These are phyloP conservation scores for Tremella yokohamensis DNA, from an alignment of 768 basidiomycete genomes.

Conservation along the genomic window DNA sequence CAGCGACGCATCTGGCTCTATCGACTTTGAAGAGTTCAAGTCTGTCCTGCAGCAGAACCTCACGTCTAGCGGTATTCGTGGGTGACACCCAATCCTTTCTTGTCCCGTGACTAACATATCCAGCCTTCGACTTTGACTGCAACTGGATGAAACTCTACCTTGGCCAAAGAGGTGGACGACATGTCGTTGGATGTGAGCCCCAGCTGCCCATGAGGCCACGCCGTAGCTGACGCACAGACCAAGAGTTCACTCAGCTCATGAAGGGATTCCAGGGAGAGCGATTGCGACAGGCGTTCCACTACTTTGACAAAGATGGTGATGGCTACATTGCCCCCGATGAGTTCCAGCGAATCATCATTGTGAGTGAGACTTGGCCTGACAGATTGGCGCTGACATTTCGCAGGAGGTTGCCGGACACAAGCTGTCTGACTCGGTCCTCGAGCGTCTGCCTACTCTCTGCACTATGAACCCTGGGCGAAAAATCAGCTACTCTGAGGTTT, in stretches of 20 bases:
- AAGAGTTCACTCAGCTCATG: slow-evolving; percentile 97
- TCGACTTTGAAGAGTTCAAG: slow-evolving; percentile 93
- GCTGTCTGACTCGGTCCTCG: slow-evolving; percentile 86
- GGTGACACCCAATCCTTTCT: slow-evolving; percentile 5
- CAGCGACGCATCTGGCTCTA: slow-evolving; percentile 86
- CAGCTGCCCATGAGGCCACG: background rate
- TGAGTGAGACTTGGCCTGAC: slow-evolving; percentile 52
- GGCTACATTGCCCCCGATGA: slow-evolving; percentile 91
- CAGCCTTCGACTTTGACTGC: slow-evolving; percentile 86
- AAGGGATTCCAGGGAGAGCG: slow-evolving; percentile 98
- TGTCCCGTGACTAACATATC: background rate
- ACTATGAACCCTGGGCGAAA: slow-evolving; percentile 80
- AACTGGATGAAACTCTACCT: slow-evolving; percentile 97
- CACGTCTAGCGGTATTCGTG: slow-evolving; percentile 61
- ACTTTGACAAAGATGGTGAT: slow-evolving; percentile 81
- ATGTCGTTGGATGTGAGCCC: slow-evolving; percentile 82
- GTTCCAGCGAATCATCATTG: slow-evolving; percentile 91
- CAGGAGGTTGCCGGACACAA: slow-evolving; percentile 95
- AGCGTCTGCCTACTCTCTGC: slow-evolving; percentile 85
- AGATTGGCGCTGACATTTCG: slow-evolving; percentile 42
- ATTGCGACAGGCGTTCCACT: slow-evolving; percentile 89
- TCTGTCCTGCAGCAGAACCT: slow-evolving; percentile 75
- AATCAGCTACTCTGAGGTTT: slow-evolving; percentile 93
- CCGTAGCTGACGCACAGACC: slow-evolving; percentile 57
- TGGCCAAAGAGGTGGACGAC: slow-evolving; percentile 83